Evolutionary conservation across 1,284 basidiomycete genomes (phyloP), one percentile per base, ranked within the genome.

Genomic region (Wolfiporia cocos): DNA sequence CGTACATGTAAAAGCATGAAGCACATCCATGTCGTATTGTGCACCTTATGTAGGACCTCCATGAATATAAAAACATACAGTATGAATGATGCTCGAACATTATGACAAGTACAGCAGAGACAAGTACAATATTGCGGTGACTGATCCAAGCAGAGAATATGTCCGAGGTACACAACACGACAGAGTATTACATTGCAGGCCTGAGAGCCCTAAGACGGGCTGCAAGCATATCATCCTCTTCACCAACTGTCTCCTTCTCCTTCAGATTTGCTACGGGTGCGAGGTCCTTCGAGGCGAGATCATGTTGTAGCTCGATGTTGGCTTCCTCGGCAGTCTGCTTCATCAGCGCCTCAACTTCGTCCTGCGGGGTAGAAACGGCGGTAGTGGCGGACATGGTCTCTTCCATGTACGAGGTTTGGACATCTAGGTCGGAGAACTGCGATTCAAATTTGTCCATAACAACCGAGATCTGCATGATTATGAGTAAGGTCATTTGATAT

Each of bases 371-470:
- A 6, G 90, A 86, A 33, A 90, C 78, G 14, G 94, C 96, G 1
- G 92, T 96, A 11, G 94, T 93, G 43, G 87, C 81, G 17, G 85
- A 85, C 83, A 99, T 97, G 20, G 93, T 86, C 46, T 92, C 90
- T 61, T 99, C 96, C 92, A 99, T 96, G 67, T 95, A 95, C 3
- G 86, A 89, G 3, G 96, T 96, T 65, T 99, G 96, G 4, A 98
- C 96, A 60, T 99, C 96, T 30, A 99, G 78, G 65, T 99, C 96
- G 45, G 91, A 76, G 68, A 99, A 98, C 58, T 99, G 95, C 3
- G 81, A 61, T 65, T 99, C 96, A 63, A 99, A 99, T 69, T 95
- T 98, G 69, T 99, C 96, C 96, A 99, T 99, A 14, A 99, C 92
- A 48, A 92, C 67, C 10, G 96, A 95, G 64, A 99, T 99, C 94